Evolutionary conservation across 345 rosid genomes (phyloP), one percentile per base, ranked within the genome.

Genomic region (Lenwebbia sp.): DNA sequence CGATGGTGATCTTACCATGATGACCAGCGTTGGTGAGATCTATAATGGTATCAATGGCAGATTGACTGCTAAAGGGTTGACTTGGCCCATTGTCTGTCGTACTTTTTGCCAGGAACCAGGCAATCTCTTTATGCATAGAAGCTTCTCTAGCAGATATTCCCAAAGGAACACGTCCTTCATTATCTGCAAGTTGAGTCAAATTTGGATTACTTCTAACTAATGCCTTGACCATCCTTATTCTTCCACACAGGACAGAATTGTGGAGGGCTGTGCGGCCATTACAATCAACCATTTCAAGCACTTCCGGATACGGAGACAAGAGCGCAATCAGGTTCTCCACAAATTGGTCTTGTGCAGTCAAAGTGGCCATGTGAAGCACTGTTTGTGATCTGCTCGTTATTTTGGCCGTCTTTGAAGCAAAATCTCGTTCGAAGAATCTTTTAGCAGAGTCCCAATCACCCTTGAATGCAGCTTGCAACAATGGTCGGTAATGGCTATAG

Each of bases 261-360:
- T 58, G 65, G 65, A 58, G 65, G 0, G 65, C 17, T 2, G 65
- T 26, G 33, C 2, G 8, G 8, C 8, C 65, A 11, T 58, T 3
- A 12, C 30, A 12, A 26, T 58, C 65, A 12, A 26, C 65, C 33
- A 2, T 26, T 26, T 26, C 30, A 5, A 58, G 33, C 0, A 0
- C 17, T 26, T 5, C 8, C 7, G 1, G 0, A 0, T 26, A 0
- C 1, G 15, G 28, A 57, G 62, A 11, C 0, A 0, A 13, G 65
- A 26, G 17, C 7, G 2, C 65, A 26, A 57, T 5, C 14, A 57
- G 30, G 3, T 57, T 57, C 62, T 26, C 30, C 0, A 57, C 5
- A 57, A 57, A 26, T 57, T 26, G 30, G 62, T 57, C 62, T 0
- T 11, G 62, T 0, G 15, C 30, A 26, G 30, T 57, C 15, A 0